Percentiles rank a stretch among this genome's conserved stretches.
phyloP scores from a whole-genome alignment of 495 filamentous ascomycete genomes.

The Neurospora sp. region DNA sequence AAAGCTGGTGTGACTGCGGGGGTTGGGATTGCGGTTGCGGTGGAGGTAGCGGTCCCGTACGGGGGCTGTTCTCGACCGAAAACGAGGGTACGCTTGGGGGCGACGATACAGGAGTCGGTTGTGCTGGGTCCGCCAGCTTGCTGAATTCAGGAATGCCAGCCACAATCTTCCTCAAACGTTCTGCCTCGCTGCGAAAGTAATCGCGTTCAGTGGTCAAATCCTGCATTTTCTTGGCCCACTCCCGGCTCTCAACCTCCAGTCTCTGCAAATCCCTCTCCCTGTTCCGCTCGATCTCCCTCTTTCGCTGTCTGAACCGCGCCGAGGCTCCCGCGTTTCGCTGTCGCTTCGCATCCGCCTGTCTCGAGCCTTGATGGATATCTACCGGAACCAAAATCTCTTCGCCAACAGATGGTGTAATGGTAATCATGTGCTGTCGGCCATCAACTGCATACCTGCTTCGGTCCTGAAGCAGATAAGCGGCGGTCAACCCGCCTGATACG shows the following conservation, averaged over 20 bases:
- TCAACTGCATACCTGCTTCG: slow-evolving; percentile 20
- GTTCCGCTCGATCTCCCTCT: slow-evolving; percentile 82
- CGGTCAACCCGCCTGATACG: background rate
- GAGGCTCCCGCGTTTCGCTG: slow-evolving; percentile 92
- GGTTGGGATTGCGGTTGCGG: slow-evolving; percentile 8
- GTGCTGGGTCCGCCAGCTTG: slow-evolving; percentile 37
- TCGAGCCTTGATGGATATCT: slow-evolving; percentile 71
- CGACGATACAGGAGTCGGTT: slow-evolving; percentile 33
- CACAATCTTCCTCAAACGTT: slow-evolving; percentile 57
- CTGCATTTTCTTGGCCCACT: slow-evolving; percentile 33
- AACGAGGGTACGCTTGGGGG: slow-evolving; percentile 23
- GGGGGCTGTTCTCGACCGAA: slow-evolving; percentile 23
- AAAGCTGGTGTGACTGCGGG: slow-evolving; percentile 10
- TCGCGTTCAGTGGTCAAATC: slow-evolving; percentile 40
- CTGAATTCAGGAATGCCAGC: slow-evolving; percentile 41
- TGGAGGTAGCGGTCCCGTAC: slow-evolving; percentile 9
- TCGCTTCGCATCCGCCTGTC: slow-evolving; percentile 79
- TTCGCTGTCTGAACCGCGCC: slow-evolving; percentile 73
- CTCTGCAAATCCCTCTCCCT: slow-evolving; percentile 53
- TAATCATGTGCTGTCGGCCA: slow-evolving; percentile 33
- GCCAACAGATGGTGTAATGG: slow-evolving; percentile 30
- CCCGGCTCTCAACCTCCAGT: slow-evolving; percentile 47
- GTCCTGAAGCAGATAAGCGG: slow-evolving; percentile 2
- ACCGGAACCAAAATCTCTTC: slow-evolving; percentile 52
- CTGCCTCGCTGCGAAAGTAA: slow-evolving; percentile 43